Evolutionary conservation across 768 basidiomycete species (phyloP).

Genomic region (Boletus tomentosulus): DNA sequence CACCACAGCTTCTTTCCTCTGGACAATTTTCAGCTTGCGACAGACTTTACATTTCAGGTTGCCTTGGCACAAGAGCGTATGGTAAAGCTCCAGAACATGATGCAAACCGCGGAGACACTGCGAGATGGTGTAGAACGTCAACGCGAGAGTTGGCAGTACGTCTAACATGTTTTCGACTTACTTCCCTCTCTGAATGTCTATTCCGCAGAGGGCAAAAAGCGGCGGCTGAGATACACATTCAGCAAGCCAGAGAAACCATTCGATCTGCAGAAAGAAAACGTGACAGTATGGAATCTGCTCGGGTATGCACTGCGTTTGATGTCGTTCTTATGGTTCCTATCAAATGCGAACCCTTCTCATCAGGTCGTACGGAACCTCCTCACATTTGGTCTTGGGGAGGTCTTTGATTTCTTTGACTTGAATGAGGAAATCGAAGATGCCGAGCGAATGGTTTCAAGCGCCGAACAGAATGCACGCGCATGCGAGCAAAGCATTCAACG

Average conservation of each 20-base stretch:
- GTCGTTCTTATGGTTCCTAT: not conserved
- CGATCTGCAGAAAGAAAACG: conserved; percentile 9
- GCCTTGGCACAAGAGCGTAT: not conserved
- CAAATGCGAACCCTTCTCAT: not conserved
- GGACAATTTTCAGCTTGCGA: conserved; percentile 4
- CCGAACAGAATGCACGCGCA: not conserved
- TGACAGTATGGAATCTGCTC: conserved; percentile 13
- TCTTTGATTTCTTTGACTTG: conserved; percentile 15
- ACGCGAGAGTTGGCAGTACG: conserved; percentile 8
- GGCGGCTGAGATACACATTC: conserved; percentile 1
- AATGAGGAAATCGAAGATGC: conserved; percentile 12
- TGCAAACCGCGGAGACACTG: not conserved
- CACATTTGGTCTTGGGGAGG: conserved; percentile 14
- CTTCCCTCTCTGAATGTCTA: not conserved
- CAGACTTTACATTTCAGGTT: conserved; percentile 12
- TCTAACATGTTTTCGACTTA: not conserved
- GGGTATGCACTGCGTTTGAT: not conserved
- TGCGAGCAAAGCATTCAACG: conserved; percentile 11
- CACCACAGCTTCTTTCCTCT: not conserved
- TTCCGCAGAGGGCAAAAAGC: conserved; percentile 3
- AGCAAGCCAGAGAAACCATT: conserved; percentile 12
- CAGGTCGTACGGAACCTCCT: conserved; percentile 13
- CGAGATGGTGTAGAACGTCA: not conserved
- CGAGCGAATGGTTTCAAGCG: conserved; percentile 6
- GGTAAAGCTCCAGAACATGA: not conserved